Evolutionary conservation across 2,329 filamentous ascomycete genomes (phyloP), one percentile per base, ranked within the genome.

Genomic region (Fusarium sp.): DNA sequence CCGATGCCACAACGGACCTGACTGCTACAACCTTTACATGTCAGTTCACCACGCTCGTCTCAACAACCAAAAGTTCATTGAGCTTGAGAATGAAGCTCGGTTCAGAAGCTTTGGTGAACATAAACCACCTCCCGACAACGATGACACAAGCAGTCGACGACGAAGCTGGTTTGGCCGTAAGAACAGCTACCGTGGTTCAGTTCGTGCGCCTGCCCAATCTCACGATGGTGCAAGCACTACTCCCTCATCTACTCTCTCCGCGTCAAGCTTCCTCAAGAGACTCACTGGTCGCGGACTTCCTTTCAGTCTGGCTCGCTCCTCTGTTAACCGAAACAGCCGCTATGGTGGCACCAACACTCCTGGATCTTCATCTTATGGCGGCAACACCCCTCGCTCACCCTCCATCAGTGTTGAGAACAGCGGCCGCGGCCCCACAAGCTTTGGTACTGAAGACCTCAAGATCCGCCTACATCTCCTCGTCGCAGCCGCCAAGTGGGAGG

Each of bases 1-100:
- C 88, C 92, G 96, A 46, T 94, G 94, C 53, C 87, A 92, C 46
- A 93, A 89, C 52, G 87, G 91, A 5, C 88, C 90, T 47, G 96
- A 98, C 70, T 97, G 95, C 79, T 91, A 93, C 73, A 88, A 89
- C 40, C 87, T 99, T 9, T 99, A 98, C 82, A 89, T 89, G 78
- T 89, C 96, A 47, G 95, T 98, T 70, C 97, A 98, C 82, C 89
- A 93, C 69, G 92, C 95, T 25, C 93, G 96, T 53, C 93, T 97
- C 80, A 94, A 97, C 83, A 98, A 98, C 80, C 92, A 94, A 60
- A 96, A 95, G 61, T 98, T 96, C 83, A 95, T 89, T 64, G 86
- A 89, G 53, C 85, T 92, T 23, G 89, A 90, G 75, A 88, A 91
- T 71, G 89, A 92, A 73, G 93, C 86, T 80, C 92, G 81, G 75